These are phyloP conservation scores for Cokeromyces recurvatus DNA, from an alignment of 371 early-diverging fungal species.

Conservation along the genomic window DNA sequence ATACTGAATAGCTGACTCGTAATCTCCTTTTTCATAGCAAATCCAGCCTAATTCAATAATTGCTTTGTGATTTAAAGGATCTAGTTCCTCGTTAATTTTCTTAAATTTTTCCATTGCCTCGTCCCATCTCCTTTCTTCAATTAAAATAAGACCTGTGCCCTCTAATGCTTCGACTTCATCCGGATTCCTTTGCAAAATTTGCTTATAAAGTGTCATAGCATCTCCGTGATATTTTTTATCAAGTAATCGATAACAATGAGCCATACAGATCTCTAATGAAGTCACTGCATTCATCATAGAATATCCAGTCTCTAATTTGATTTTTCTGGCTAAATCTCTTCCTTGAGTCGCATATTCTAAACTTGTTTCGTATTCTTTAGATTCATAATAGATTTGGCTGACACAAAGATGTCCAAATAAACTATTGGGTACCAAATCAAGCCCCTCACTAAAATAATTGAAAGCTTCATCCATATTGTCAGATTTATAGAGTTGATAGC, in stretches of 20 bases:
- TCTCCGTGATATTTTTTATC: slow-evolving; percentile 49
- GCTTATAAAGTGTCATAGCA: slow-evolving; percentile 49
- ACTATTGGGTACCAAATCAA: slow-evolving; percentile 39
- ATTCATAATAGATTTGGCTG: slow-evolving; percentile 50
- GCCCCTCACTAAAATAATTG: slow-evolving; percentile 45
- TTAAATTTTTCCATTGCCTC: slow-evolving; percentile 54
- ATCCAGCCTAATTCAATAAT: slow-evolving; percentile 65
- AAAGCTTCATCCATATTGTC: slow-evolving; percentile 42
- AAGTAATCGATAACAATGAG: slow-evolving; percentile 55
- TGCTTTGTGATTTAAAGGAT: slow-evolving; percentile 44
- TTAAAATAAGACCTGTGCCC: slow-evolving; percentile 36
- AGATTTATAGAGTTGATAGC: slow-evolving; percentile 37
- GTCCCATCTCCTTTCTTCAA: slow-evolving; percentile 37
- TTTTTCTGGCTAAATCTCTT: slow-evolving; percentile 34
- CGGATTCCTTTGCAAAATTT: slow-evolving; percentile 40
- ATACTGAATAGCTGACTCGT: slow-evolving; percentile 52
- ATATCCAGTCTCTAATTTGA: slow-evolving; percentile 28
- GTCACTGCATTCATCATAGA: slow-evolving; percentile 38
- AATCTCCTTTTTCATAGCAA: slow-evolving; percentile 47
- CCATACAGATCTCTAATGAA: slow-evolving; percentile 62
- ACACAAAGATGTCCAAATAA: slow-evolving; percentile 51
- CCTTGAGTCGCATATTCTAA: slow-evolving; percentile 59
- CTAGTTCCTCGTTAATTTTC: slow-evolving; percentile 35
- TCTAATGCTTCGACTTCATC: slow-evolving; percentile 49
- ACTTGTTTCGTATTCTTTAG: slow-evolving; percentile 53